Evolutionary conservation across 2,329 filamentous ascomycete species (phyloP), one percentile per base, ranked within the genome.

Genomic region (Xylariaceae sp.): DNA sequence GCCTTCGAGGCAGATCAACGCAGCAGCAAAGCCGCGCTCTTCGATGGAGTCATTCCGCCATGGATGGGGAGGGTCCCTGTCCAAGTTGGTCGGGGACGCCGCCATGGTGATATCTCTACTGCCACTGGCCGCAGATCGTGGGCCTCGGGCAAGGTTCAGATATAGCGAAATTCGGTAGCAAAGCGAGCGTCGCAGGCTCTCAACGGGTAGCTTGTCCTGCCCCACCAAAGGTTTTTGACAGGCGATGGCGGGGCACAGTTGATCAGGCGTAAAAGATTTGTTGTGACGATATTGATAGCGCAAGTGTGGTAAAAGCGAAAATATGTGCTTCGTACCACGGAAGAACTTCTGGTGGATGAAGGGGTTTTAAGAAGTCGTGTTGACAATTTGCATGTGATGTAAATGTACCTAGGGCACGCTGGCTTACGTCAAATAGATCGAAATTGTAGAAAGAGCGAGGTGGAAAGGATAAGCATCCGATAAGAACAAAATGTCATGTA

Each of bases 11-110:
- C 79, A 80, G 62, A 84, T 78, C 63, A 87, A 73, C 14, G 79
- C 81, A 1, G 79, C 79, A 2, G 77, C 75, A 67, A 87, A 86
- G 65, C 75, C 79, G 53, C 83, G 75, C 70, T 87, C 83, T 68
- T 87, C 83, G 63, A 86, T 83, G 36, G 79, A 79, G 65, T 83
- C 73, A 50, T 66, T 34, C 56, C 63, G 60, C 66, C 69, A 68
- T 54, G 63, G 55, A 33, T 63, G 63, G 19, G 57, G 45, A 17
- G 59, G 56, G 39, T 65, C 63, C 34, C 54, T 51, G 43, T 66
- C 62, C 28, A 61, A 54, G 47, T 56, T 59, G 28, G 55, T 45
- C 47, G 63, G 52, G 5, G 62, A 55, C 45, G 55, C 59, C 63
- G 22, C 22, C 22, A 66, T 66, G 45, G 19, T 41, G 45, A 33